These are phyloP conservation scores for Moesziomyces sp. DNA, from an alignment of 1,284 basidiomycete genomes.

Conservation along the genomic window DNA sequence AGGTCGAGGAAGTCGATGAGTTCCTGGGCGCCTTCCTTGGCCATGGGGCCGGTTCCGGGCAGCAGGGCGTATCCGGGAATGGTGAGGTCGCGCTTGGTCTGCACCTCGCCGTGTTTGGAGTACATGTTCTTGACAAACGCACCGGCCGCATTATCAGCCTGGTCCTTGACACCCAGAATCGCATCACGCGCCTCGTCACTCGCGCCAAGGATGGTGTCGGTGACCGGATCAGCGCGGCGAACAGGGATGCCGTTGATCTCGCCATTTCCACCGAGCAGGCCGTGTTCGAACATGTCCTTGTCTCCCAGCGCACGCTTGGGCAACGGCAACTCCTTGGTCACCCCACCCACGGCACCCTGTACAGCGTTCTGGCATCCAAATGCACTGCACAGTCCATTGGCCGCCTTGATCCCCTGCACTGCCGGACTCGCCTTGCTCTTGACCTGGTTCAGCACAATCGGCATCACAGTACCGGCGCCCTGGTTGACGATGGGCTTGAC, in stretches of 20 bases:
- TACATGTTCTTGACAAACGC: conserved; percentile 49
- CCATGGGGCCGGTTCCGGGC: conserved; percentile 30
- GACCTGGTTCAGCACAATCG: conserved; percentile 16
- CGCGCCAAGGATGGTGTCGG: conserved; percentile 13
- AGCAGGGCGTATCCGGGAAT: conserved; percentile 23
- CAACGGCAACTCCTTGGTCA: conserved; percentile 8
- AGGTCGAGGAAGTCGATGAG: conserved; percentile 26
- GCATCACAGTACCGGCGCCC: conserved; percentile 14
- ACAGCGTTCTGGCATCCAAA: conserved; percentile 20
- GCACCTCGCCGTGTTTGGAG: conserved; percentile 20
- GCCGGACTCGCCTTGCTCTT: conserved; percentile 32
- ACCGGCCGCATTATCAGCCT: conserved; percentile 20
- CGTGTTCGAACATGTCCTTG: conserved; percentile 26
- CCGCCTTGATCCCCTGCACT: conserved; percentile 31
- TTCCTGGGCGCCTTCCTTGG: conserved; percentile 29
- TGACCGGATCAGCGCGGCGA: conserved; percentile 19
- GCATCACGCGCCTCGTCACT: conserved; percentile 28
- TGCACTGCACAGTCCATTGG: conserved; percentile 20
- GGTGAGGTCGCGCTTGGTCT: conserved; percentile 16
- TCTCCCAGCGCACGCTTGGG: conserved; percentile 22
- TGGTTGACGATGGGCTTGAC: conserved; percentile 9
- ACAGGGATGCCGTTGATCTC: conserved; percentile 22
- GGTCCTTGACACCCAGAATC: conserved; percentile 20
- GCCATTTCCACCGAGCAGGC: conserved; percentile 16
- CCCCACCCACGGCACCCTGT: conserved; percentile 7